phyloP scores from a whole-genome alignment of 345 rosid species.

The Boechera divaricarpa region DNA sequence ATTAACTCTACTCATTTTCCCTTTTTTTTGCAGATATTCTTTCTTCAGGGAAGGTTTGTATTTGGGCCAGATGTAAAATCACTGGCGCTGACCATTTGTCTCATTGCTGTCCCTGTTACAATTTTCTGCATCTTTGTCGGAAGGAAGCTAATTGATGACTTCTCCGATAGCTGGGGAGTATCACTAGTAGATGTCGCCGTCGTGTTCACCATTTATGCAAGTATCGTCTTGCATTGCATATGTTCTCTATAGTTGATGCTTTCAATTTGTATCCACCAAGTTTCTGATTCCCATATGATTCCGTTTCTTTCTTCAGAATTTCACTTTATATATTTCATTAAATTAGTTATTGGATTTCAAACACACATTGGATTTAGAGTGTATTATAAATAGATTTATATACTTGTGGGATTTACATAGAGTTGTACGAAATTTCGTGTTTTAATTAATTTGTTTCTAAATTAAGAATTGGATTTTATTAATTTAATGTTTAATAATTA shows the following conservation, averaged over 20 bases:
- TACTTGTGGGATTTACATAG: no score
- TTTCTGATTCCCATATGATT: not conserved
- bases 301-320: slow-evolving; percentile 29
- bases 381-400: no score
- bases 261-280: not conserved
- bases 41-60: slow-evolving; percentile 86
- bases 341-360: no score
- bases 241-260: slow-evolving; percentile 4
- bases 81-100: slow-evolving; percentile 73
- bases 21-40: slow-evolving; percentile 70
- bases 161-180: slow-evolving; percentile 75
- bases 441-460: no score
- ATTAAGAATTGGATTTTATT: no score
- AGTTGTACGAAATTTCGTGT: no score
- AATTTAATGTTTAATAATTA: no score
- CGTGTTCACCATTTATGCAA: slow-evolving; percentile 71
- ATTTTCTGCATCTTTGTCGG: slow-evolving; percentile 91
- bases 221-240: slow-evolving; percentile 32
- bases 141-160: slow-evolving; percentile 77
- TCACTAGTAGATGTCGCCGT: slow-evolving; percentile 66
- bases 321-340: no score
- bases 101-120: slow-evolving; percentile 78
- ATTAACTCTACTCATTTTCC: not conserved
- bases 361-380: no score
- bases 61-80: slow-evolving; percentile 99